These are phyloP conservation scores for Wallemia hederae DNA, from an alignment of 1,284 basidiomycete species.

Conservation along the genomic window DNA sequence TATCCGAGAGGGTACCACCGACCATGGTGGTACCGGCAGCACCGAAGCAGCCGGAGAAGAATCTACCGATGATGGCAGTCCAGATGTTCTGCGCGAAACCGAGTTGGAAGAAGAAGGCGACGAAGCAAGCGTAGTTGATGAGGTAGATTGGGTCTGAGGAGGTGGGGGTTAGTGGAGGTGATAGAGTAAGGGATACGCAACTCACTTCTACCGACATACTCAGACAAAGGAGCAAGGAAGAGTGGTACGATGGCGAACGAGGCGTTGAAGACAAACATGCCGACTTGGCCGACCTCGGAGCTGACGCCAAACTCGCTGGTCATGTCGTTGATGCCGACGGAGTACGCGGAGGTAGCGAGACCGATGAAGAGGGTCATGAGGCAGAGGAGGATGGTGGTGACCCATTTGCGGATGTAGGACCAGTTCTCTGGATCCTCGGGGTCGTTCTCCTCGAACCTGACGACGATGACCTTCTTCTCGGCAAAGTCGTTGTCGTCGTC, in stretches of 20 bases:
- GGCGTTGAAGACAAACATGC: constrained; percentile 12
- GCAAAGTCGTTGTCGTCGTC: neutral
- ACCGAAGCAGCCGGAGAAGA: constrained; percentile 14
- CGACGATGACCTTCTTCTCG: constrained; percentile 8
- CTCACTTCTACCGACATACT: constrained; percentile 13
- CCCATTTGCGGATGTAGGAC: constrained; percentile 5
- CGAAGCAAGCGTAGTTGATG: constrained; percentile 13
- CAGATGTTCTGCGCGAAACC: constrained; percentile 13
- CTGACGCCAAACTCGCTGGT: constrained; percentile 11
- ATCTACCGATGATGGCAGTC: constrained; percentile 12
- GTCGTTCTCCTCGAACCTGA: constrained; percentile 9
- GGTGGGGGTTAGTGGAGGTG: neutral
- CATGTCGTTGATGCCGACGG: constrained; percentile 11
- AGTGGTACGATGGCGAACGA: constrained; percentile 11
- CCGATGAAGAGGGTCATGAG: constrained; percentile 8
- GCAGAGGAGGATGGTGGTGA: constrained; percentile 3
- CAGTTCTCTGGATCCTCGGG: constrained; percentile 4
- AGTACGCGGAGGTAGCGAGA: constrained; percentile 14
- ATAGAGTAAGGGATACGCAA: neutral
- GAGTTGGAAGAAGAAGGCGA: constrained; percentile 11
- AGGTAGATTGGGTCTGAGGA: constrained; percentile 11
- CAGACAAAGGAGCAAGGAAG: constrained; percentile 14
- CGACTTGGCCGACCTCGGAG: constrained; percentile 12
- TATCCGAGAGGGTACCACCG: constrained; percentile 7
- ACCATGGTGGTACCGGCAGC: constrained; percentile 12